Percentiles rank a stretch among this genome's conserved stretches.
Evolutionary conservation across 2,329 filamentous ascomycete genomes (phyloP).

Genomic region (Pestalotiopsis sp.): DNA sequence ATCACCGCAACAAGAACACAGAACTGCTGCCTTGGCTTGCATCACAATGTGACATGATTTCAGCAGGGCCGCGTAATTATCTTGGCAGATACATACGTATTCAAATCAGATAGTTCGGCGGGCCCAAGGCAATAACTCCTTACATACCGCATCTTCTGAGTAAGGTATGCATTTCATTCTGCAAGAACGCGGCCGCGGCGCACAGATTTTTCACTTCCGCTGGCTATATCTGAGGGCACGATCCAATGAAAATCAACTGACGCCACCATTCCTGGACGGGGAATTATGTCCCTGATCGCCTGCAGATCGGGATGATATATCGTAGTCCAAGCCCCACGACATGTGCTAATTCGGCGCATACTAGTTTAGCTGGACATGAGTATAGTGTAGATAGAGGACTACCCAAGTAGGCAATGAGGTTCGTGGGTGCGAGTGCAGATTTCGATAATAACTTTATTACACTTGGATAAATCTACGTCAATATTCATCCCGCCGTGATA

Average conservation of each 20-base stretch:
- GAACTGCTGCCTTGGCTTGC: not conserved
- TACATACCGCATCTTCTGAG: not conserved
- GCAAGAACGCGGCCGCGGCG: not conserved
- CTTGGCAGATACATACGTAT: not conserved
- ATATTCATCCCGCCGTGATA: not conserved
- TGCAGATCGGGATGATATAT: not conserved
- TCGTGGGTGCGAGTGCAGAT: not conserved
- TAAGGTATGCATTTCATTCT: not conserved
- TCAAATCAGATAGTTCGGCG: not conserved
- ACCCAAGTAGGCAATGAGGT: not conserved
- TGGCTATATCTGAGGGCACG: not conserved
- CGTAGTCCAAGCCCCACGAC: not conserved
- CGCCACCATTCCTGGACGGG: not conserved
- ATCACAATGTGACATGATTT: not conserved
- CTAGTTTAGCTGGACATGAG: too few species aligned
- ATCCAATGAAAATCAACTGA: not conserved
- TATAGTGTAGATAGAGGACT: too few species aligned
- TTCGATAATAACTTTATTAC: not conserved
- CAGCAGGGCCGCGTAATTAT: not conserved
- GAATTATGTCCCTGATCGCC: not conserved
- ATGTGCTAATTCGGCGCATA: not conserved
- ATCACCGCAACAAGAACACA: not conserved
- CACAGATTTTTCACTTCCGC: not conserved
- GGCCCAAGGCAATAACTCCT: not conserved
- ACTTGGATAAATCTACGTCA: not conserved